A percentile compares a stretch with the other conserved stretches of the same genome.
These are phyloP conservation scores for Rhodamnia argentea DNA, from an alignment of 345 rosid species.

Conservation along the genomic window DNA sequence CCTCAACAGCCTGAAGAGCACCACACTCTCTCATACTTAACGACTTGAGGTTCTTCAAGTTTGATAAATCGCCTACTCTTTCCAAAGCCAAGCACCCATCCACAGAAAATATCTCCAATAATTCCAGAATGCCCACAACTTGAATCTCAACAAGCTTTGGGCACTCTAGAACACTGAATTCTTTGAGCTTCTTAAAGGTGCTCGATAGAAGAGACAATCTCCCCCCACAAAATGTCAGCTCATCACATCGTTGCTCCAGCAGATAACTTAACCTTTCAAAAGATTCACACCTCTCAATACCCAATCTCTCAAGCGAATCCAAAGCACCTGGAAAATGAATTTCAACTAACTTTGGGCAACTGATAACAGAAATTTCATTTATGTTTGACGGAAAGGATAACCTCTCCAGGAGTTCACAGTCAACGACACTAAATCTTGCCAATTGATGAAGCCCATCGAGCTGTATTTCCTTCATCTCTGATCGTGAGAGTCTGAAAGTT, in stretches of 20 bases:
- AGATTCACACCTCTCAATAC: background rate
- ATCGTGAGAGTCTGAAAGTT: background rate
- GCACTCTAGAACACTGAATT: background rate
- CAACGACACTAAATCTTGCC: background rate
- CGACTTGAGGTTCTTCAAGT: background rate
- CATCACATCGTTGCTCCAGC: background rate
- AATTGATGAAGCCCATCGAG: background rate
- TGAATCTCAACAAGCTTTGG: background rate
- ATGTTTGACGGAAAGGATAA: background rate
- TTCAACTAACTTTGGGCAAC: background rate
- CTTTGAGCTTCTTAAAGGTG: background rate
- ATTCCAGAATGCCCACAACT: background rate
- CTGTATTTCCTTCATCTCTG: background rate
- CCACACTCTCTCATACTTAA: background rate
- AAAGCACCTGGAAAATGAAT: background rate
- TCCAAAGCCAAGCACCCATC: background rate
- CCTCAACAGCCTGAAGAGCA: background rate
- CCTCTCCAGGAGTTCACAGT: background rate
- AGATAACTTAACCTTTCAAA: background rate
- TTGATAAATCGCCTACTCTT: background rate
- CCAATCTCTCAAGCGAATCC: background rate
- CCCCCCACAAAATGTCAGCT: background rate
- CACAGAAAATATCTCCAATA: background rate
- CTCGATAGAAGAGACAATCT: background rate
- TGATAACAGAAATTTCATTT: background rate